Evolutionary conservation across 176 grass and related monocot genomes (phyloP).

Genomic region (Alloteropsis semialata): DNA sequence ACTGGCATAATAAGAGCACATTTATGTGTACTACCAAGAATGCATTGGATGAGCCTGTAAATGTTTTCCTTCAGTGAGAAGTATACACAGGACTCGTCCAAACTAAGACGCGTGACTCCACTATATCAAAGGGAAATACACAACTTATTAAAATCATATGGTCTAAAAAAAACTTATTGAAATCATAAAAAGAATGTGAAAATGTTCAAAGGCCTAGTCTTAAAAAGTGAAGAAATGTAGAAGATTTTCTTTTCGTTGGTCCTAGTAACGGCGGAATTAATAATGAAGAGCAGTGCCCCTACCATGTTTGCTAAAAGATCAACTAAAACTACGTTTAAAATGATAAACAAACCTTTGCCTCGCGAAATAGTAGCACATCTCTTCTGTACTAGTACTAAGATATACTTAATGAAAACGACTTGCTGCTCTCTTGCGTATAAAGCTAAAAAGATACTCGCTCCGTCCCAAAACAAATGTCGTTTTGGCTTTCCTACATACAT

Average conservation of each 20-base stretch:
- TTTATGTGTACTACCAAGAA: neutral
- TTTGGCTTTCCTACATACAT: too few species aligned
- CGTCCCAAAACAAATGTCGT: too few species aligned
- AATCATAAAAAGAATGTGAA: neutral
- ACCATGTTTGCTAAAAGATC: neutral
- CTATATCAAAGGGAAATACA: neutral
- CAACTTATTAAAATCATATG: neutral
- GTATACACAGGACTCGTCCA: neutral
- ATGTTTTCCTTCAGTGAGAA: neutral
- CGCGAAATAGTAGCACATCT: neutral
- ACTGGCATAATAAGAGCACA: neutral
- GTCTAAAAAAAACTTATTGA: too few species aligned
- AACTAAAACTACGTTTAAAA: neutral
- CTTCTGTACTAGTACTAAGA: neutral
- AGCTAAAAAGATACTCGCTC: too few species aligned
- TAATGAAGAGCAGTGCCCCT: neutral
- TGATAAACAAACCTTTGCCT: neutral
- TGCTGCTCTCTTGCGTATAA: neutral
- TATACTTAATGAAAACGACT: neutral
- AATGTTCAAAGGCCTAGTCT: neutral
- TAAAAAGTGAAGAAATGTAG: neutral
- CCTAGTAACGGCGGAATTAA: too few species aligned
- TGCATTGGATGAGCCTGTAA: neutral
- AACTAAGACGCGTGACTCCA: neutral
- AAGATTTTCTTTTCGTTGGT: neutral